Percentiles rank a stretch among this genome's conserved stretches.
Evolutionary conservation across 495 filamentous ascomycete genomes (phyloP).

Genomic region (Friedmanniomyces simplex): DNA sequence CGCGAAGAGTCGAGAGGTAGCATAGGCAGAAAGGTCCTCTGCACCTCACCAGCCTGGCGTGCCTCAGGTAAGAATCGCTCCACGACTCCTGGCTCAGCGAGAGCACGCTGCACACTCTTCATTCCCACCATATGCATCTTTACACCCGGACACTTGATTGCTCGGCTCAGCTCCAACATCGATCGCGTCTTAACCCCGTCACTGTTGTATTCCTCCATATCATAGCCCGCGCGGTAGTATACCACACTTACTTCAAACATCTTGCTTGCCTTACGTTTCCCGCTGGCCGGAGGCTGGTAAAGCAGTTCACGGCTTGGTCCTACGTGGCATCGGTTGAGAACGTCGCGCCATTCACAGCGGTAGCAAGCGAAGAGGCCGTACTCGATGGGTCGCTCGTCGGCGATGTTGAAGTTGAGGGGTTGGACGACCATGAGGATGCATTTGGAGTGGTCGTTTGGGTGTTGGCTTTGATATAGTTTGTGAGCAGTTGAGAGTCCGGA

Average conservation of each 20-base stretch:
- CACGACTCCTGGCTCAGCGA: constrained; percentile 10
- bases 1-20: constrained; percentile 9
- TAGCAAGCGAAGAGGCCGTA: constrained; percentile 21
- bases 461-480: not conserved
- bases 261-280: not conserved
- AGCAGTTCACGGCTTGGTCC: not conserved
- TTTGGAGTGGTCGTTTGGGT: not conserved
- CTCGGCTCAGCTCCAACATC: constrained; percentile 12
- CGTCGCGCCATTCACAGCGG: constrained; percentile 11
- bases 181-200: constrained; percentile 1
- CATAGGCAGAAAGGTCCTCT: constrained; percentile 19
- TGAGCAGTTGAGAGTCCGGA: constrained; percentile 9
- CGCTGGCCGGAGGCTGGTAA: not conserved
- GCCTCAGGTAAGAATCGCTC: constrained; percentile 15
- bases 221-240: constrained; percentile 23
- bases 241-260: constrained; percentile 19
- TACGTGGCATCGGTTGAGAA: constrained; percentile 4
- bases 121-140: constrained; percentile 15
- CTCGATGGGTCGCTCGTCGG: constrained; percentile 23
- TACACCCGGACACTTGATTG: constrained; percentile 23
- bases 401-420: constrained; percentile 24
- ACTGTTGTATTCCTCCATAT: constrained; percentile 9
- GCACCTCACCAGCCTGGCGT: not conserved
- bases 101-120: constrained; percentile 23
- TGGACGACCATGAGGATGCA: constrained; percentile 23